These are phyloP conservation scores for Pseudogymnoascus sp. DNA, from an alignment of 2,329 filamentous ascomycete species.

Conservation along the genomic window DNA sequence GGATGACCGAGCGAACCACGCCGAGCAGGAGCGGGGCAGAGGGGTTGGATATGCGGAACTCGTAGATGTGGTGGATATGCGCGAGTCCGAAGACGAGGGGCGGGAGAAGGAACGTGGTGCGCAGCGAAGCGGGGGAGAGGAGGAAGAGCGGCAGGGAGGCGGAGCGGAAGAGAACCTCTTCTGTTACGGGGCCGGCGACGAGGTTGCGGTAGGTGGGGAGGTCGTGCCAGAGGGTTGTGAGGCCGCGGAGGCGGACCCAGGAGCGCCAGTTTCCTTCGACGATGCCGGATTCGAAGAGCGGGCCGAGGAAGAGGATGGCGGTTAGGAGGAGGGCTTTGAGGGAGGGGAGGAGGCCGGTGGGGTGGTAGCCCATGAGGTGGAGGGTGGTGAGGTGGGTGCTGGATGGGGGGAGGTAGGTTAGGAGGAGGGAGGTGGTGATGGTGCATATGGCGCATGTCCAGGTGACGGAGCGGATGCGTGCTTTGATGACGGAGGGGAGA, in stretches of 20 bases:
- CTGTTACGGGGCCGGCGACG: constrained; percentile 78
- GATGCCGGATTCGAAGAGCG: constrained; percentile 70
- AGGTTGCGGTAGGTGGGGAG: constrained; percentile 83
- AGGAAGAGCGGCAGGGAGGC: constrained; percentile 77
- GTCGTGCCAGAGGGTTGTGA: constrained; percentile 54
- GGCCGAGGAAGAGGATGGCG: constrained; percentile 69
- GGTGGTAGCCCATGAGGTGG: constrained; percentile 73
- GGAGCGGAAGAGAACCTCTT: constrained; percentile 89
- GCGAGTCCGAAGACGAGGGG: constrained; percentile 88
- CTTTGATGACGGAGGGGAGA: constrained; percentile 80
- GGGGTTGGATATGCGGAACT: constrained; percentile 76
- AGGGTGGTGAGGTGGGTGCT: constrained; percentile 47
- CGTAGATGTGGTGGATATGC: constrained; percentile 92
- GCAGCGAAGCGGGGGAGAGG: constrained; percentile 41
- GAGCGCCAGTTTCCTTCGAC: constrained; percentile 62
- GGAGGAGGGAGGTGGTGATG: constrained; percentile 55
- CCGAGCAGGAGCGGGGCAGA: constrained; percentile 54
- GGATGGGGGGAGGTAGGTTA: constrained; percentile 54
- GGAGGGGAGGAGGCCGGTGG: constrained; percentile 57
- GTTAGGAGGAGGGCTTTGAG: constrained; percentile 60
- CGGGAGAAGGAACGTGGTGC: constrained; percentile 65
- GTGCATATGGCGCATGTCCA: constrained; percentile 64
- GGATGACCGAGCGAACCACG: constrained; percentile 65
- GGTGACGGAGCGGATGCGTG: constrained; percentile 72
- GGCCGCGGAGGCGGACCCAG: constrained; percentile 48